Base-by-base conservation (phyloP, 768 basidiomycete species). In the Gautieria morchelliformis region DNA sequence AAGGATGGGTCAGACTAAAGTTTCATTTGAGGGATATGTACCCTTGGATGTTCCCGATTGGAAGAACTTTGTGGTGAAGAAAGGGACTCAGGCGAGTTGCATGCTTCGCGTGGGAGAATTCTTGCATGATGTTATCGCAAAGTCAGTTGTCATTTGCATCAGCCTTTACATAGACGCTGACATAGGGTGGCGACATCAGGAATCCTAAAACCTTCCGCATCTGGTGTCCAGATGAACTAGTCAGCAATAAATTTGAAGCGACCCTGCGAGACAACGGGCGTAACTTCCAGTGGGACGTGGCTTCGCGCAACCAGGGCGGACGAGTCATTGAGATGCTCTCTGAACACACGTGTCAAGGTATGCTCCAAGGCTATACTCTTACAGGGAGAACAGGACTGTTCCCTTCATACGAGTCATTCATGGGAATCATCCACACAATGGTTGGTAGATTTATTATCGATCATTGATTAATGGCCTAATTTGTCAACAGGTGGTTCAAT, bases 351-450 rank as follows among this genome's bases (percentile, higher is more conserved):
- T 87, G 87, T 62, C 88, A 93, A 66, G 90, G 87, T 22, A 92
- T 92, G 85, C 74, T 94, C 12, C 89, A 96, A 69, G 92, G 93
- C 2, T 94, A 94, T 70, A 92, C 90, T 6, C 79, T 96, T 47
- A 94, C 93, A 0, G 93, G 93, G 9, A 76, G 85, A 41, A 87
- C 85, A 0, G 91, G 82, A 12, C 74, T 94, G 35, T 91, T 95
- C 80, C 91, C 93, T 1, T 85, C 83, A 30, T 93, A 95, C 68
- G 93, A 95, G 67, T 86, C 89, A 0, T 96, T 95, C 79, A 74
- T 93, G 45, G 90, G 90, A 45, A 93, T 93, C 68, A 70, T 93
- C 27, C 84, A 87, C 56, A 93, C 90, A 17, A 92, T 93, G 90
- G 84, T 55, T 14, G 2, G 52, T 53, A 37, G 4, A 37, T 11